Base-by-base conservation (phyloP, 352 stramenopile species). In the Blastocystis sp. region DNA sequence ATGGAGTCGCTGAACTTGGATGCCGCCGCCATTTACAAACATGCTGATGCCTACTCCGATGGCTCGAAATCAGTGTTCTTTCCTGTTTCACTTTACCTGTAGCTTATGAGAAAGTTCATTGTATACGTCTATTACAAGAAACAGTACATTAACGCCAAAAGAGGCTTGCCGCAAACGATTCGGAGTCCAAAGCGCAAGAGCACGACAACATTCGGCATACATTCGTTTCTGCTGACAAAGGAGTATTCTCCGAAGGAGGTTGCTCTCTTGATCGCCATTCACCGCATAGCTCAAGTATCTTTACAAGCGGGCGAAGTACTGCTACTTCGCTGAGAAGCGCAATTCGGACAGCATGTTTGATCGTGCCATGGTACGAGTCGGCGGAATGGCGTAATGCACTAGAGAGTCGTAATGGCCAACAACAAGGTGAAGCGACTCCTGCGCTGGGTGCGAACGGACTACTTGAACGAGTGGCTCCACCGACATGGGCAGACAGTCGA, bases 91-190 rank as follows among this genome's bases (percentile, higher is more conserved):
- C 26, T 6, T 55, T 19, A 55, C 13, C 21, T 39, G 35, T 74
- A 74, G 63, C 29, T 35, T 13, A n/a, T 26, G 29, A 9, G 10
- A 45, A 12, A 45, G 24, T 74, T 50, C 16, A 9, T 41, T 24
- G 63, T 24, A 24, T 74, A 74, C 19, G 31, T 74, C 9, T 74
- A 51, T 74, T 31, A 31, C 19, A 74, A 74, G 63, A 74, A 74
- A 26, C 63, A 37, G 35, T 74, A 74, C 37, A 67, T 74, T 35
- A 37, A 74, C 10, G 39, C n/a, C 63, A 74, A 74, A 74, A 51
- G 63, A 41, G 39, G 19, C 12, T n/a, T 26, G 6, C 45, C 45
- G 45, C 16, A n/a, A n/a, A n/a, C n/a, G n/a, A n/a, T n/a, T n/a
- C n/a, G n/a, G n/a, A n/a, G n/a, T n/a, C n/a, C n/a, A n/a, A n/a